Conservation (phyloP, 495 filamentous ascomycete species). For the Penicillium coffeae region DNA sequence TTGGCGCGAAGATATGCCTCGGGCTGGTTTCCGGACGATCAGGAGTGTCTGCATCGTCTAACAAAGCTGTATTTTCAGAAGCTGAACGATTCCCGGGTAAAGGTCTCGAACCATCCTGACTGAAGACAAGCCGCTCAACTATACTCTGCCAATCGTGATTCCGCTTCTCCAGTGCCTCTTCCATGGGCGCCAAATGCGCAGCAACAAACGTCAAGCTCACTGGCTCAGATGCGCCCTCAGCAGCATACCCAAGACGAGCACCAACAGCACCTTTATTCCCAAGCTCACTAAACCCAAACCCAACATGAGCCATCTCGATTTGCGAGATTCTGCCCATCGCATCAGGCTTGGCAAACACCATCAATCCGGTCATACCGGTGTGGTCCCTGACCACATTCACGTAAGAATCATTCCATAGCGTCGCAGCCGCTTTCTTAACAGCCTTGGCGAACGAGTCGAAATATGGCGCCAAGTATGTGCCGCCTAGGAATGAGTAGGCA, state of each 20-base stretch:
- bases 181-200: slow-evolving; percentile 86
- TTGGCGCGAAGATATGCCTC: slow-evolving; percentile 64
- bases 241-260: slow-evolving; percentile 57
- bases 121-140: slow-evolving; percentile 73
- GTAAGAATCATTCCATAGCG: slow-evolving; percentile 41
- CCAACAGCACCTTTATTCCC: slow-evolving; percentile 94
- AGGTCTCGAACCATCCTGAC: slow-evolving; percentile 6
- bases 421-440: slow-evolving; percentile 60
- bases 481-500: slow-evolving; percentile 79
- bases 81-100: neutral
- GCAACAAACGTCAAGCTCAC: slow-evolving; percentile 76
- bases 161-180: slow-evolving; percentile 61
- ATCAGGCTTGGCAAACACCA: slow-evolving; percentile 68
- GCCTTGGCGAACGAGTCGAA: slow-evolving; percentile 63
- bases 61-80: slow-evolving; percentile 41
- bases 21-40: slow-evolving; percentile 16
- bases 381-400: slow-evolving; percentile 57
- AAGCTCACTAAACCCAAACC: slow-evolving; percentile 80
- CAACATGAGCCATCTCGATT: slow-evolving; percentile 68
- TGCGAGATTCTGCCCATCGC: slow-evolving; percentile 51
- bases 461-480: slow-evolving; percentile 72
- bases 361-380: slow-evolving; percentile 82
- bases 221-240: slow-evolving; percentile 27
- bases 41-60: slow-evolving; percentile 23
- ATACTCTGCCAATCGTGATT: slow-evolving; percentile 86